Conservation (phyloP, 495 filamentous ascomycete genomes). For the Penicillium nucicola region DNA sequence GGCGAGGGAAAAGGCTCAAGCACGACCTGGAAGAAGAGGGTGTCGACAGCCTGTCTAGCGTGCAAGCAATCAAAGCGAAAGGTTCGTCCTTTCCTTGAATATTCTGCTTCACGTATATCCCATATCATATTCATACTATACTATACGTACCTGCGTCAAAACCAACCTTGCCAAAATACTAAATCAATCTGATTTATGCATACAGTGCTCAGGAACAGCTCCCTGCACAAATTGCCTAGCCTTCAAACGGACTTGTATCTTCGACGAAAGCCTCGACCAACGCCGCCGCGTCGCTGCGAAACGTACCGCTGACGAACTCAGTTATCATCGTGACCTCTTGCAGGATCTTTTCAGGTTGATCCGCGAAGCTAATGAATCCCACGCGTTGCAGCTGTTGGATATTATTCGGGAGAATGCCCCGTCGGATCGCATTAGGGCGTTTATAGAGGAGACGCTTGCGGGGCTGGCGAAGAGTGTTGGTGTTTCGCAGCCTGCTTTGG, state of each 20-base stretch:
- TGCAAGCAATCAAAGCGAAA: conserved; percentile 50
- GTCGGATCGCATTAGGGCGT: conserved; percentile 34
- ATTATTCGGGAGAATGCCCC: conserved; percentile 37
- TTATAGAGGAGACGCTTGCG: conserved; percentile 32
- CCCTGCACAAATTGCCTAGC: conserved; percentile 43
- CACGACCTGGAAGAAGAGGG: conserved; percentile 37
- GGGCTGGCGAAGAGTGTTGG: conserved; percentile 3
- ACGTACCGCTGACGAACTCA: conserved; percentile 43
- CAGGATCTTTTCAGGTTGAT: conserved; percentile 40
- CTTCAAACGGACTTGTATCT: conserved; percentile 39
- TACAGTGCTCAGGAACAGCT: conserved; percentile 39
- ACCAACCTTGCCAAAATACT: background rate
- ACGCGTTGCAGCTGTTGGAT: conserved; percentile 28
- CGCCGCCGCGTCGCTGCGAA: conserved; percentile 48
- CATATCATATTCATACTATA: too few species aligned
- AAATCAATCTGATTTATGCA: background rate
- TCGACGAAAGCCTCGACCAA: conserved; percentile 47
- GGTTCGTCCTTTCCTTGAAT: too few species aligned
- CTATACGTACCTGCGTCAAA: too few species aligned
- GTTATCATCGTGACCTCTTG: conserved; percentile 41
- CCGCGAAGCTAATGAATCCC: conserved; percentile 29
- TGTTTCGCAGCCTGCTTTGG: too few species aligned
- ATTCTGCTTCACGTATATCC: too few species aligned
- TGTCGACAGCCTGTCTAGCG: conserved; percentile 45
- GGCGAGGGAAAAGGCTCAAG: background rate